These are phyloP conservation scores for Ceratocystis lukuohia DNA, from an alignment of 2,329 filamentous ascomycete genomes.

Conservation along the genomic window DNA sequence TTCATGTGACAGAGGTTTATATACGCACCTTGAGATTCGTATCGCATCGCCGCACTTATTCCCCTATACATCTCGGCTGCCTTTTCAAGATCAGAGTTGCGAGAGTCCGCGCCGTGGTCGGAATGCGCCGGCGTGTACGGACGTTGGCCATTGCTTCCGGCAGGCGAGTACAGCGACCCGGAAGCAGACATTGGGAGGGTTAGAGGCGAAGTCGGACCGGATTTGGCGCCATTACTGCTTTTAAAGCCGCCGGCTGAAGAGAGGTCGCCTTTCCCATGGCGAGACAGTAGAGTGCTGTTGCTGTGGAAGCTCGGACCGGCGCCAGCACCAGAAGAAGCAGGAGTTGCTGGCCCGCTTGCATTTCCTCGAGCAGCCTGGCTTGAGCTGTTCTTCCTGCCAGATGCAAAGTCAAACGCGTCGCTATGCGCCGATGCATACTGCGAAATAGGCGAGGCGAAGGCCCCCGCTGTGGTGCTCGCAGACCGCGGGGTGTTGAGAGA, in stretches of 20 bases:
- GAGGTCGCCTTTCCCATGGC: neutral
- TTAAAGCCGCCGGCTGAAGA: neutral
- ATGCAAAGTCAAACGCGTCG: neutral
- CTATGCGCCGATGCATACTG: neutral
- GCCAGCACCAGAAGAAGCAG: neutral
- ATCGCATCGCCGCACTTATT: constrained; percentile 16
- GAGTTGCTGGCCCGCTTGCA: neutral
- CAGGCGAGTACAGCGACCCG: neutral
- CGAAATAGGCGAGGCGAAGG: neutral
- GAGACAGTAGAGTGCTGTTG: neutral
- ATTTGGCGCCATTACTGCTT: neutral
- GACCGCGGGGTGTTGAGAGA: constrained; percentile 12
- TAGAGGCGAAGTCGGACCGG: neutral
- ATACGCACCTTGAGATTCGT: constrained; percentile 15
- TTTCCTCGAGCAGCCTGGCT: neutral
- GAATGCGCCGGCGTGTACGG: neutral
- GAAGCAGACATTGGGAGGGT: neutral
- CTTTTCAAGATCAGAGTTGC: neutral
- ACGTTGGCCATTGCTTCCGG: neutral
- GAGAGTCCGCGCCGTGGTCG: neutral
- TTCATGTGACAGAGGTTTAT: constrained; percentile 20
- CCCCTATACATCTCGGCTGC: constrained; percentile 15
- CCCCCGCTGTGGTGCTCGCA: neutral
- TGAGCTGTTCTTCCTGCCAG: neutral
- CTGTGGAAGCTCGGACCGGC: neutral